Evolutionary conservation across 1,139 yeast species (phyloP).

Genomic region (Hansenula sp.): DNA sequence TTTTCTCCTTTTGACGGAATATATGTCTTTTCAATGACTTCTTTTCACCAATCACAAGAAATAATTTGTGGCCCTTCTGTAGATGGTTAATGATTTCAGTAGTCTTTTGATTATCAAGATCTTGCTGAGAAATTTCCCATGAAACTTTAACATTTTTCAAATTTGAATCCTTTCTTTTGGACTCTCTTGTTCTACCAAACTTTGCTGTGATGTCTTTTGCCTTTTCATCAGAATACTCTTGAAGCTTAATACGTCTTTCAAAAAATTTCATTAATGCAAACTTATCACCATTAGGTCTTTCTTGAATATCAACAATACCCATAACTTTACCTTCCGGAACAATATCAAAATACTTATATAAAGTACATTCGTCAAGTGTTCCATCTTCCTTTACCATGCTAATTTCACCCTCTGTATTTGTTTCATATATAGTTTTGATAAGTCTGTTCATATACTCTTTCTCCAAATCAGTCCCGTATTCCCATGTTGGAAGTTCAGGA

Average conservation of each 20-base stretch:
- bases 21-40: conserved; percentile 12
- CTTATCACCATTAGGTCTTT: conserved; percentile 1
- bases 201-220: conserved; percentile 29
- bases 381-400: conserved; percentile 5
- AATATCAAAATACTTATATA: neutral
- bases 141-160: conserved; percentile 36
- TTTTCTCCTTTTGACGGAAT: conserved; percentile 10
- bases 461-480: conserved; percentile 8
- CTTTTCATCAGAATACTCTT: conserved; percentile 35
- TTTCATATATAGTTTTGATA: conserved; percentile 10
- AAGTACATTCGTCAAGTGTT: neutral
- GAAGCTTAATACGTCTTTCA: conserved; percentile 29
- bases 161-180: conserved; percentile 25
- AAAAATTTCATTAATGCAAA: neutral
- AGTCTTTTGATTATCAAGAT: conserved; percentile 38
- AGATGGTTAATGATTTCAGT: conserved; percentile 37
- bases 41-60: conserved; percentile 33
- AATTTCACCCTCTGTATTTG: conserved; percentile 13
- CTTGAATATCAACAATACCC: conserved; percentile 14
- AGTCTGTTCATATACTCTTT: conserved; percentile 17
- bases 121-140: conserved; percentile 41
- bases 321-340: conserved; percentile 11
- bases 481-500: conserved; percentile 1
- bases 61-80: conserved; percentile 34
- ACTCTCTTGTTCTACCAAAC: conserved; percentile 23